These are phyloP conservation scores for Lactarius vividus DNA, from an alignment of 768 basidiomycete species.

Conservation along the genomic window DNA sequence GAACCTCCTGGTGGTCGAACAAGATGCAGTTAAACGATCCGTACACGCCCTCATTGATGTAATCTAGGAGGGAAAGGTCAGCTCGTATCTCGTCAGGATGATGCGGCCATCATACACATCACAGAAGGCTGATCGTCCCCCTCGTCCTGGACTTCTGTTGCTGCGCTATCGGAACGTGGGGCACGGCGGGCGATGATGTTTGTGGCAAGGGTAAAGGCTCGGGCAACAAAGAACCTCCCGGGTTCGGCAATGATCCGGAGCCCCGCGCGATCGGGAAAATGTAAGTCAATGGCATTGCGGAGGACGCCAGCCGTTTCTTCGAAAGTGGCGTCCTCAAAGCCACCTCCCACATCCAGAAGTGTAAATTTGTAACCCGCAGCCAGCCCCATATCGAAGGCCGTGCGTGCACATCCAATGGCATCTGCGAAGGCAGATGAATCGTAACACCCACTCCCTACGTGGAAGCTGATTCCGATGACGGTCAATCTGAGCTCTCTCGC, in stretches of 20 bases:
- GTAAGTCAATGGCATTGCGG: slow-evolving; percentile 62
- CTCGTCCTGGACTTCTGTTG: slow-evolving; percentile 30
- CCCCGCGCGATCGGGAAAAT: slow-evolving; percentile 72
- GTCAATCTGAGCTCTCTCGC: slow-evolving; percentile 77
- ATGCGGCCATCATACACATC: slow-evolving; percentile 75
- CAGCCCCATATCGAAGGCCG: slow-evolving; percentile 84
- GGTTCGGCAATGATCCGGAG: slow-evolving; percentile 93
- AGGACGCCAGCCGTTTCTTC: slow-evolving; percentile 74
- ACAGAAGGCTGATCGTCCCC: slow-evolving; percentile 52
- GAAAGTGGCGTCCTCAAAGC: slow-evolving; percentile 88
- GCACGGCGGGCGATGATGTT: slow-evolving; percentile 90
- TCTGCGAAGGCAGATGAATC: slow-evolving; percentile 88
- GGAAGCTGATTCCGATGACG: slow-evolving; percentile 95
- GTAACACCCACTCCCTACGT: slow-evolving; percentile 96
- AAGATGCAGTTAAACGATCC: slow-evolving; percentile 96
- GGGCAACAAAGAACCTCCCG: slow-evolving; percentile 89
- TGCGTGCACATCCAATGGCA: slow-evolving; percentile 78
- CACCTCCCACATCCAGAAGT: slow-evolving; percentile 92
- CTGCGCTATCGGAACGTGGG: slow-evolving; percentile 40
- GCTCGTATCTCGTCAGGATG: slow-evolving; percentile 3
- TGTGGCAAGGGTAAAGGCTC: slow-evolving; percentile 87
- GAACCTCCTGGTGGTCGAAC: slow-evolving; percentile 84
- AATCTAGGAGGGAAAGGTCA: slow-evolving; percentile 54
- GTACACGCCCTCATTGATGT: slow-evolving; percentile 91
- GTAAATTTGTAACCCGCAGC: slow-evolving; percentile 78